Percentiles rank a stretch among this genome's conserved stretches.
phyloP scores from a whole-genome alignment of 1,139 yeast species.

The Kodamaea fungicola region DNA sequence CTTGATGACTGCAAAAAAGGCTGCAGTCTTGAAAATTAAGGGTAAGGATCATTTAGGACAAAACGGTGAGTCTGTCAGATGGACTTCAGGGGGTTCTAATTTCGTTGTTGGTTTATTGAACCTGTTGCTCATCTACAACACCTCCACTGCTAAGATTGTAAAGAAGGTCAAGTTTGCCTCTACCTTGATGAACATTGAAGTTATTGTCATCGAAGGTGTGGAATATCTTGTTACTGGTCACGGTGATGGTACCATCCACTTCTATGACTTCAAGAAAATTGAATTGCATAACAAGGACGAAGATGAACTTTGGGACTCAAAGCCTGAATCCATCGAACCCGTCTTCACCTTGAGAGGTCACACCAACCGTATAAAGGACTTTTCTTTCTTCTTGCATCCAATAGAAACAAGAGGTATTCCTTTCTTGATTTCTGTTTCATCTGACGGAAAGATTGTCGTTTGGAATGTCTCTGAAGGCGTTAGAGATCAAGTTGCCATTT shows the following conservation, averaged over 20 bases:
- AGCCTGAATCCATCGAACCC: conserved; percentile 38
- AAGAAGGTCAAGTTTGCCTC: conserved; percentile 48
- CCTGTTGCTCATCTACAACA: conserved; percentile 62
- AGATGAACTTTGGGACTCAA: conserved; percentile 25
- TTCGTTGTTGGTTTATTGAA: conserved; percentile 75
- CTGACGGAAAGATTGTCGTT: conserved; percentile 89
- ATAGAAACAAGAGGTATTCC: conserved; percentile 32
- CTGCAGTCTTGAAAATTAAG: conserved; percentile 74
- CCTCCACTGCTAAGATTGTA: conserved; percentile 59
- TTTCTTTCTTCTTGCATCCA: conserved; percentile 50
- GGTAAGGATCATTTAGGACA: conserved; percentile 65
- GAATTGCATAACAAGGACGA: conserved; percentile 19
- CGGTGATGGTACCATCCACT: conserved; percentile 68
- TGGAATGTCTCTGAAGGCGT: conserved; percentile 62
- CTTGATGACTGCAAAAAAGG: conserved; percentile 95
- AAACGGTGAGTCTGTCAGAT: conserved; percentile 62
- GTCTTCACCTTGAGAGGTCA: conserved; percentile 71
- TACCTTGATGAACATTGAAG: conserved; percentile 68
- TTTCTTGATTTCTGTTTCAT: conserved; percentile 76
- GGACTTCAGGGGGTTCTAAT: conserved; percentile 59
- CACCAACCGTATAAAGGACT: conserved; percentile 78
- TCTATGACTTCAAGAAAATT: conserved; percentile 42
- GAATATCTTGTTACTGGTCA: conserved; percentile 68
- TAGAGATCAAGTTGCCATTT: conserved; percentile 83
- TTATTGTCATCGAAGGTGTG: conserved; percentile 37